phyloP scores from a whole-genome alignment of 108 stramenopile genomes.

The Cylindrotheca closterium region DNA sequence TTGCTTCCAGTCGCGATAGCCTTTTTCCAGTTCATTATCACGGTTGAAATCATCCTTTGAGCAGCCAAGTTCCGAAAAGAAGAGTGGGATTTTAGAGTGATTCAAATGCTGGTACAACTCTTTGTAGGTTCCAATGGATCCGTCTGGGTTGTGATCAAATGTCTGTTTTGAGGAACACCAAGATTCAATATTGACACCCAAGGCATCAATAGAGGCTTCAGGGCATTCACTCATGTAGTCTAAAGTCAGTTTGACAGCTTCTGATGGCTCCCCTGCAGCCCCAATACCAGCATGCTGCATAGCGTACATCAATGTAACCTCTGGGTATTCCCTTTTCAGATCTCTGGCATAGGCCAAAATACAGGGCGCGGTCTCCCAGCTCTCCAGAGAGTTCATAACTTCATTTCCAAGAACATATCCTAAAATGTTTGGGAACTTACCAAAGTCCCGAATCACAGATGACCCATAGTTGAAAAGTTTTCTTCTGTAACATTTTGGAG shows the following conservation, averaged over 20 bases:
- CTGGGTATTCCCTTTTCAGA: slow-evolving; percentile 32
- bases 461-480: slow-evolving; percentile 47
- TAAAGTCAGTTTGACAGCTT: slow-evolving; percentile 40
- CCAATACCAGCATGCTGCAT: slow-evolving; percentile 49
- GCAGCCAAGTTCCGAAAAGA: slow-evolving; percentile 73
- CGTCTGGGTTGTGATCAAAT: slow-evolving; percentile 47
- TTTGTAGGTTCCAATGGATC: slow-evolving; percentile 43
- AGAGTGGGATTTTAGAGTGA: slow-evolving; percentile 31
- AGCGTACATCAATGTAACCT: slow-evolving; percentile 54
- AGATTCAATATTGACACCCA: slow-evolving; percentile 64
- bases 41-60: slow-evolving; percentile 50
- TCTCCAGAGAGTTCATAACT: slow-evolving; percentile 52
- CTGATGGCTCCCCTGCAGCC: slow-evolving; percentile 26
- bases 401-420: slow-evolving; percentile 66
- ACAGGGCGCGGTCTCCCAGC: slow-evolving; percentile 58
- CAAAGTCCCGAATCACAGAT: slow-evolving; percentile 19
- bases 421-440: slow-evolving; percentile 53
- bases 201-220: slow-evolving; percentile 17
- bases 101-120: slow-evolving; percentile 8
- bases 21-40: slow-evolving; percentile 29
- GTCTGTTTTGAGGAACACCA: slow-evolving; percentile 62
- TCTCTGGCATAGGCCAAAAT: slow-evolving; percentile 48
- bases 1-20: slow-evolving; percentile 51
- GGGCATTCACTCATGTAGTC: slow-evolving; percentile 48
- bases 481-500: slow-evolving; percentile 47